Conservation (phyloP, 1,139 yeast genomes). For the Taiozyma onychis region DNA sequence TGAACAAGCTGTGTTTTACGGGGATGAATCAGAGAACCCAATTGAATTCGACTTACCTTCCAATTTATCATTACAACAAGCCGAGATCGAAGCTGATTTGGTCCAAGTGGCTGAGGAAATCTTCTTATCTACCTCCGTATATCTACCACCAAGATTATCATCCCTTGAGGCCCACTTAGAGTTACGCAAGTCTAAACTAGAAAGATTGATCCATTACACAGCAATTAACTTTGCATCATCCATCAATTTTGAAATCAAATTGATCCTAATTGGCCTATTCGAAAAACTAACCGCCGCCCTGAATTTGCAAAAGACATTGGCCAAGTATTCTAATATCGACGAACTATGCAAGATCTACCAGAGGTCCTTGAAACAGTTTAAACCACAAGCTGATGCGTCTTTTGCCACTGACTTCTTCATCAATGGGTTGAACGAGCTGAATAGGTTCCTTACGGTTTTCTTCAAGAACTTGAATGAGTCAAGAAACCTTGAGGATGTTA, state of each 20-base stretch:
- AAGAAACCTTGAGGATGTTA: conserved; percentile 25
- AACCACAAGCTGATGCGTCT: conserved; percentile 7
- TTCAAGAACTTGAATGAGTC: conserved; percentile 26
- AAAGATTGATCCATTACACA: conserved; percentile 20
- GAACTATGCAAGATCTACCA: conserved; percentile 19
- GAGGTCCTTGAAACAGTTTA: conserved; percentile 11
- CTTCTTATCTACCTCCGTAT: conserved; percentile 39
- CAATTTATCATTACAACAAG: conserved; percentile 29
- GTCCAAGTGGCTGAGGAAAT: conserved; percentile 48
- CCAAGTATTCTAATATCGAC: conserved; percentile 16
- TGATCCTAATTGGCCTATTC: conserved; percentile 38
- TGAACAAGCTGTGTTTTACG: conserved; percentile 71
- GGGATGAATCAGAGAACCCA: conserved; percentile 34
- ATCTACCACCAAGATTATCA: conserved; percentile 40
- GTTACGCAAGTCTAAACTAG: conserved; percentile 32
- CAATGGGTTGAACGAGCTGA: conserved; percentile 31
- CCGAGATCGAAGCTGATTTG: conserved; percentile 45
- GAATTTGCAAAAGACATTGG: conserved; percentile 40
- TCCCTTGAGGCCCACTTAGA: conserved; percentile 39
- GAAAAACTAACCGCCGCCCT: conserved; percentile 56
- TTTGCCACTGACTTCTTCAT: conserved; percentile 16
- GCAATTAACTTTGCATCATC: conserved; percentile 13
- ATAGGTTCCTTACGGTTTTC: conserved; percentile 33
- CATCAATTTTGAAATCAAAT: conserved; percentile 23
- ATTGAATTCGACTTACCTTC: conserved; percentile 51